Evolutionary conservation across 2,329 filamentous ascomycete genomes (phyloP), one percentile per base, ranked within the genome.

Genomic region (Xylaria sp.): DNA sequence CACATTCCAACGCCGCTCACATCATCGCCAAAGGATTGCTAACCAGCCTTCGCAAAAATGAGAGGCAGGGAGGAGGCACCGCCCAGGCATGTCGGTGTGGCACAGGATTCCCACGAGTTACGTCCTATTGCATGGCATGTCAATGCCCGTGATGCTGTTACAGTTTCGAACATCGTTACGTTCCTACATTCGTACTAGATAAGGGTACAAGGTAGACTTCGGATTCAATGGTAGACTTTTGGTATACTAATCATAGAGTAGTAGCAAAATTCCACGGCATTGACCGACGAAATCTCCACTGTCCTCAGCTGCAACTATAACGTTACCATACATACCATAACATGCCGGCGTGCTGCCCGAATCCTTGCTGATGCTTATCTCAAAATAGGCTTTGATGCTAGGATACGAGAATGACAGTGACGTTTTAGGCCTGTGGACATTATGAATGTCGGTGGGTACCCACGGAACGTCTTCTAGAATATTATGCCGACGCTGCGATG

Each of bases 311-410:
- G n/a, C n/a, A n/a, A n/a, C n/a, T n/a, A 40, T 8, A 7, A 21
- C 39, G 39, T 7, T 21, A 18, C n/a, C n/a, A 8, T 16, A 21
- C n/a, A 4, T 40, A 18, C 21, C 4, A 8, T 41, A 11, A 8
- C 8, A 9, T 20, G 11, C 22, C 40, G 8, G 39, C 9, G 39
- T 17, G 18, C 4, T 20, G 18, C 16, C 16, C 18, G 11, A 5
- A 22, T 16, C 40, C 40, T 43, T 21, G 22, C n/a, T 22, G n/a
- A 24, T 20, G 22, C 20, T 7, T 19, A 44, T 44, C 41, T 44
- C 41, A 18, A 26, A 44, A 44, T 26, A 21, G 41, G 41, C 41
- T 26, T 44, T n/a, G n/a, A n/a, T n/a, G n/a, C n/a, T n/a, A n/a
- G n/a, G 26, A 44, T 44, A 29, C 26, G 41, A 44, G 41, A 29